Base-by-base conservation (phyloP, 495 filamentous ascomycete species). In the Penicillium canariense region DNA sequence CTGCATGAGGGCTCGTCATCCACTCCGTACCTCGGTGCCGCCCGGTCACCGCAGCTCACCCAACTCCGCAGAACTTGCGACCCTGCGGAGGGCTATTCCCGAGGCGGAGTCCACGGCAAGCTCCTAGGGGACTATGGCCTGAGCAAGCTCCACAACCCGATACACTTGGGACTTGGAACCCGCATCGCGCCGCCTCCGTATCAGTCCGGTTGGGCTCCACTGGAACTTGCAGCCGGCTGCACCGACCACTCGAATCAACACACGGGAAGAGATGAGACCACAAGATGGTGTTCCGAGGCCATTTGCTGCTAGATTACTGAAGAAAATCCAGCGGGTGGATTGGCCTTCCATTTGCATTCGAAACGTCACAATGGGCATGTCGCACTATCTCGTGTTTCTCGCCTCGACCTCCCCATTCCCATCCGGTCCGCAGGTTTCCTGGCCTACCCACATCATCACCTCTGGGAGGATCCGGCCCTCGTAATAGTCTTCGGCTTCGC, bases 311-410 rank as follows among this genome's bases (percentile, higher is more conserved):
- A 28, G 25, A 0, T 25, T 17, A 15, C 42, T 45, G 23, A 39
- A 38, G 32, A 27, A 15, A 27, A 54, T 26, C 58, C 47, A 38
- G 52, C 42, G 57, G 56, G 60, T 61, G 61, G 52, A 42, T 38
- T 17, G 35, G 9, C 45, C 35, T 50, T 51, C 27, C 34, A 17
- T 35, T 48, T 28, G 31, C 52, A 32, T 27, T 34, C 30, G n/a
- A 52, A 35, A 56, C 52, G 12, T 54, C 50, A 58, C 43, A 44
- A 17, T 43, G 38, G 31, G 30, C 25, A 51, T 59, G 58, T 64
- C 54, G 50, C 61, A 64, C 61, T 58, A 61, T 61, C 61, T 49
- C 36, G 35, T 58, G 39, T 42, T 55, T 45, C 48, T 50, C 48
- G 30, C 35, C 44, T 52, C 43, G 50, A 34, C 36, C 26, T 48